A percentile compares a stretch with the other conserved stretches of the same genome.
Evolutionary conservation across 2,329 filamentous ascomycete species (phyloP).

Genomic region (Microsporum canis): DNA sequence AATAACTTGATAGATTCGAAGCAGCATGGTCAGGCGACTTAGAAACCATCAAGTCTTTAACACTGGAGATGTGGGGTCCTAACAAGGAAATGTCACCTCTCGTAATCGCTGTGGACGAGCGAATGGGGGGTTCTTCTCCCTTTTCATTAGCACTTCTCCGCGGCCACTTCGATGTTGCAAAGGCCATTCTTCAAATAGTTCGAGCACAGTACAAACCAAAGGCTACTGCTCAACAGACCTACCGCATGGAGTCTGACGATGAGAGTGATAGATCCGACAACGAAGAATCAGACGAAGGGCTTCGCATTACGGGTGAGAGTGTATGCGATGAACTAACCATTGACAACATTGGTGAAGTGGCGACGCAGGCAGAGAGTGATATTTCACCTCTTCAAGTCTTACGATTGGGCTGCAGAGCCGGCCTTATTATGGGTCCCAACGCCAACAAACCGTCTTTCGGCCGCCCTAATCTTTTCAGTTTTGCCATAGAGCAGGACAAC

Average conservation of each 20-base stretch:
- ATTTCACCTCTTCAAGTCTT: constrained; percentile 47
- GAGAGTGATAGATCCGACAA: not conserved
- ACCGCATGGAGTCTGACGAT: constrained; percentile 24
- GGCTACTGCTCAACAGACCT: not conserved
- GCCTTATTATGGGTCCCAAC: constrained; percentile 14
- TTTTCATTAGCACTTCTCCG: constrained; percentile 58
- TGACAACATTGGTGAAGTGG: constrained; percentile 60
- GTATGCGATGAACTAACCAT: constrained; percentile 42
- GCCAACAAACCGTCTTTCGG: not conserved
- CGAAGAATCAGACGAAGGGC: not conserved
- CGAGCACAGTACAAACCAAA: constrained; percentile 54
- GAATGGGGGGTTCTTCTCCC: constrained; percentile 39
- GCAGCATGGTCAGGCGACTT: constrained; percentile 57
- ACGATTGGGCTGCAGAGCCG: constrained; percentile 27
- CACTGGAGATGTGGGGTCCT: constrained; percentile 29
- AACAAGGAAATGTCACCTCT: constrained; percentile 47
- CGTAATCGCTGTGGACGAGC: constrained; percentile 50
- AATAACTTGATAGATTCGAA: constrained; percentile 30
- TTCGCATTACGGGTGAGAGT: not conserved
- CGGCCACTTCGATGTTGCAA: constrained; percentile 54
- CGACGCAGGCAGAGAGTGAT: constrained; percentile 55
- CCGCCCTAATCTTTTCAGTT: constrained; percentile 15
- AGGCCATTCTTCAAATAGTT: constrained; percentile 57
- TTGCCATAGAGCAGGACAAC: constrained; percentile 45
- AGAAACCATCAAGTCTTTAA: constrained; percentile 41